Evolutionary conservation across 1,284 basidiomycete species (phyloP).

Genomic region (Phellinidium pouzarii): DNA sequence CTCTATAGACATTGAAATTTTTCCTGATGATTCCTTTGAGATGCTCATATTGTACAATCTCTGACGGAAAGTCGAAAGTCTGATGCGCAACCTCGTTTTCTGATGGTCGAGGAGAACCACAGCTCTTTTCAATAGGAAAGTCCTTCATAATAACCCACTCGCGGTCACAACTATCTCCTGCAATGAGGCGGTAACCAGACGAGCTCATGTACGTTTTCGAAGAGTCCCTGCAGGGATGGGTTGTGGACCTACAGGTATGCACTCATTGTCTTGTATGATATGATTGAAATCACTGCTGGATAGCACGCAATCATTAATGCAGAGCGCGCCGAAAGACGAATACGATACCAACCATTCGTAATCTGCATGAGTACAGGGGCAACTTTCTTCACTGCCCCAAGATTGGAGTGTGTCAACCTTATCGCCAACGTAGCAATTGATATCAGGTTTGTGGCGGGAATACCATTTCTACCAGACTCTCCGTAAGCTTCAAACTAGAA

Average conservation of each 20-base stretch:
- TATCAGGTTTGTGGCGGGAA: slow-evolving; percentile 73
- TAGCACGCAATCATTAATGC: not conserved
- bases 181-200: slow-evolving; percentile 87
- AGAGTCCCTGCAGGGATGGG: slow-evolving; percentile 64
- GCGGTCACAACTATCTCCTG: slow-evolving; percentile 84
- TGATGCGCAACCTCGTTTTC: slow-evolving; percentile 70
- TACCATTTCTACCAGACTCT: slow-evolving; percentile 76
- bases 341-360: slow-evolving; percentile 72
- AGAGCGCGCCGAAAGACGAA: too few species aligned
- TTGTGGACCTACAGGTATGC: slow-evolving; percentile 80
- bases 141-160: slow-evolving; percentile 52
- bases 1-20: too few species aligned
- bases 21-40: too few species aligned
- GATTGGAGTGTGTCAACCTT: slow-evolving; percentile 83
- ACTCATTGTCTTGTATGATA: slow-evolving; percentile 62
- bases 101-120: slow-evolving; percentile 66
- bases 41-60: slow-evolving; percentile 76
- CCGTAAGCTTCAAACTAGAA: not conserved
- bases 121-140: slow-evolving; percentile 64
- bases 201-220: slow-evolving; percentile 76
- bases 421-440: slow-evolving; percentile 85
- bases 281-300: slow-evolving; percentile 72
- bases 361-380: slow-evolving; percentile 80
- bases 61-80: slow-evolving; percentile 67
- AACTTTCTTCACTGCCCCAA: slow-evolving; percentile 63